These are phyloP conservation scores for Chimonanthus praecox DNA, from an alignment of 164 flowering plant species.

Conservation along the genomic window DNA sequence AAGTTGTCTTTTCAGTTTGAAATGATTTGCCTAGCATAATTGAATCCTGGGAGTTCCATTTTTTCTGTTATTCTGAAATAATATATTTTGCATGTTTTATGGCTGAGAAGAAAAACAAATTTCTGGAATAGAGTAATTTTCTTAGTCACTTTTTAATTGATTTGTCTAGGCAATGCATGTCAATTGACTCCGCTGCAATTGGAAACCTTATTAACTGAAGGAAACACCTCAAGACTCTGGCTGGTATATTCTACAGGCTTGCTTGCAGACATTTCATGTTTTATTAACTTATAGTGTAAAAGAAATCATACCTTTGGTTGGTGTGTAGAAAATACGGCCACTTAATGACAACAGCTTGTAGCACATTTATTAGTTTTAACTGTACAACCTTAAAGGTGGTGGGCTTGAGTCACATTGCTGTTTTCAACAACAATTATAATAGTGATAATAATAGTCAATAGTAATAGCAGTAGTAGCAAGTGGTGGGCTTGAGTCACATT, in stretches of 20 bases:
- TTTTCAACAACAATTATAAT: no score
- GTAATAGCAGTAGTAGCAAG: no score
- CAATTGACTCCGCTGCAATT: conserved; percentile 83
- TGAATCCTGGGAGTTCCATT: neutral
- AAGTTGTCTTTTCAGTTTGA: neutral
- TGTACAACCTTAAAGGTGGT: no score
- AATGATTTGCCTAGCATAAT: neutral
- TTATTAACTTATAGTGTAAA: neutral
- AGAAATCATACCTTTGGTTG: no score
- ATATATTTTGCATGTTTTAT: neutral
- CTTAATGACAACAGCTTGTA: no score
- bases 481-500: no score
- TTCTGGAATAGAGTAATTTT: neutral
- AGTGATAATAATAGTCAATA: no score
- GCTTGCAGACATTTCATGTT: neutral
- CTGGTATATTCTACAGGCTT: conserved; percentile 54
- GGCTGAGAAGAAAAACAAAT: neutral
- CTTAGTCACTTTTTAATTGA: conserved; percentile 9
- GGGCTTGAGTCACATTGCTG: no score
- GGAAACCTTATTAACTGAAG: conserved; percentile 81
- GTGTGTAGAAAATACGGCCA: no score
- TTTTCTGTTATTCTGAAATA: neutral
- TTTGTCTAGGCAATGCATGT: conserved; percentile 46
- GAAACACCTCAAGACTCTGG: conserved; percentile 78
- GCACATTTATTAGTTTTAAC: no score